Percentiles rank a stretch among this genome's conserved stretches.
Evolutionary conservation across 1,139 yeast species (phyloP).

Genomic region (Kodamaea arcana): DNA sequence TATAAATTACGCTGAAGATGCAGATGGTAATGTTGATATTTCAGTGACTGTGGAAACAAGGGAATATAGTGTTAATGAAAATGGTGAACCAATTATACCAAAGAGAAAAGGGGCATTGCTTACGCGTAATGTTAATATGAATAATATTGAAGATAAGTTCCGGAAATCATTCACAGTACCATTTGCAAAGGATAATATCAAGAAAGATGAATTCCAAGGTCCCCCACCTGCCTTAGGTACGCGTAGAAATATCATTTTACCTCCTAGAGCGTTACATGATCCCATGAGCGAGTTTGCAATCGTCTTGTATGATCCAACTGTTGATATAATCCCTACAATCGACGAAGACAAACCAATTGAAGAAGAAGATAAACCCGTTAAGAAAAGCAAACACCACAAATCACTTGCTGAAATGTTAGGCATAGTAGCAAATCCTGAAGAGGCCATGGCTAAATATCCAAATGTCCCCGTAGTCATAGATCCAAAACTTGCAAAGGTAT

Average conservation of each 20-base stretch:
- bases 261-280: conserved; percentile 89
- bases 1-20: conserved; percentile 30
- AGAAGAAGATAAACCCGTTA: conserved; percentile 20
- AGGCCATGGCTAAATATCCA: conserved; percentile 51
- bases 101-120: conserved; percentile 47
- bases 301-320: conserved; percentile 91
- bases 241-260: conserved; percentile 59
- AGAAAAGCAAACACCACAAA: conserved; percentile 47
- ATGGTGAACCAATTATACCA: conserved; percentile 21
- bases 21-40: conserved; percentile 18
- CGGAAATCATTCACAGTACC: conserved; percentile 50
- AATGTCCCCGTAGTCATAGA: conserved; percentile 96
- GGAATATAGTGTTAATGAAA: conserved; percentile 18
- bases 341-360: conserved; percentile 18
- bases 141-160: conserved; percentile 31
- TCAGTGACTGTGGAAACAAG: conserved; percentile 10
- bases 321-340: conserved; percentile 56
- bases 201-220: conserved; percentile 20
- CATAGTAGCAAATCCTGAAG: conserved; percentile 51
- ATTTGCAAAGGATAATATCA: conserved; percentile 32
- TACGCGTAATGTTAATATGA: conserved; percentile 34
- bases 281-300: conserved; percentile 93
- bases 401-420: conserved; percentile 83
- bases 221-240: conserved; percentile 78
- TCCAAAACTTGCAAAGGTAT: conserved; percentile 75